A percentile compares a stretch with the other conserved stretches of the same genome.
phyloP scores from a whole-genome alignment of 2,329 filamentous ascomycete species.

The Alternaria infectoria region DNA sequence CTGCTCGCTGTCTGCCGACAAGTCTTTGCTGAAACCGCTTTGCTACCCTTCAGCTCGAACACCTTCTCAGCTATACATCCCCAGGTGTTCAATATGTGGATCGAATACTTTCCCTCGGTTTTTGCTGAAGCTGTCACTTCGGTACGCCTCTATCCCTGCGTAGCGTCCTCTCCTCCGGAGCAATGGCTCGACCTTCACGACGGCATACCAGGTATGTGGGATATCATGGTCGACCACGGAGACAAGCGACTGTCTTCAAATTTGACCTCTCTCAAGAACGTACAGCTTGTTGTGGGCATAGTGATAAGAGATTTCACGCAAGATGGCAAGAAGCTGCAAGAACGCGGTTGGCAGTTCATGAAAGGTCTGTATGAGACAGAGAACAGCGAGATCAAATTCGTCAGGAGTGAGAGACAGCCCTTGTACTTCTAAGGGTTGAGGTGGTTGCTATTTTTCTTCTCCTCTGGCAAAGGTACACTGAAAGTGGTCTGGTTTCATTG shows the following conservation, averaged over 20 bases:
- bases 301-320: no score
- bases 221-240: no score
- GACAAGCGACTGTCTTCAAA: neutral
- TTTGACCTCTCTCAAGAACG: rapidly evolving
- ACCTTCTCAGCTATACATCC: neutral
- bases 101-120: neutral
- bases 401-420: neutral
- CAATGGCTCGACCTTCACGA: no score
- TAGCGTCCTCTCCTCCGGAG: neutral
- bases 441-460: neutral
- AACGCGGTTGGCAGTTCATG: neutral
- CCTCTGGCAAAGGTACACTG: neutral
- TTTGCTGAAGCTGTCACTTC: neutral
- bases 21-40: conserved; percentile 7
- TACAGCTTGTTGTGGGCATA: neutral
- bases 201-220: no score
- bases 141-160: neutral
- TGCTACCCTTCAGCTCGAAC: neutral
- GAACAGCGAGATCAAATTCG: neutral
- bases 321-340: rapidly evolving
- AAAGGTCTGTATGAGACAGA: neutral
- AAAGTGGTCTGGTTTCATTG: rapidly evolving
- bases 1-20: conserved; percentile 9
- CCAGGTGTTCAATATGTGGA: neutral
- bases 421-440: neutral